Base-by-base conservation (phyloP, 2,329 filamentous ascomycete species). In the Fusarium haematococcum region DNA sequence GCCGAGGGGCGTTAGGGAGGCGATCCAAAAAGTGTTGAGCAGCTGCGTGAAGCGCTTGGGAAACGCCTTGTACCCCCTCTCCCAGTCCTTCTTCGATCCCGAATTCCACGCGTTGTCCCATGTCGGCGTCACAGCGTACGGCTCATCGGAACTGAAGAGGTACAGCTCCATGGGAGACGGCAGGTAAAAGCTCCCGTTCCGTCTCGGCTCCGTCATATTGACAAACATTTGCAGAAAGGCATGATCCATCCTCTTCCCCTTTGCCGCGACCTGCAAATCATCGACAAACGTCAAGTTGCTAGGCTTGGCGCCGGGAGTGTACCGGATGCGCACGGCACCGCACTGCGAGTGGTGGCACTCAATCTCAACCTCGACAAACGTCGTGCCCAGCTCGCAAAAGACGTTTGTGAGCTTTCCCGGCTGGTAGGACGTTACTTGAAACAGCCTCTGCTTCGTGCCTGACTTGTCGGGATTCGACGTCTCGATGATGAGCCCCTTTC, bases 1-100 rank as follows among this genome's bases (percentile, higher is more conserved):
- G 23, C 59, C 48, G 11, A 64, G 52, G 6, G 66, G 66, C 8
- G 62, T 63, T 5, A 64, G 14, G 14, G 41, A 65, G 16, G 48
- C 45, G n/a, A 68, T 57, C 66, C 54, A 68, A 30, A 65, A 59
- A 6, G 54, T 65, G 23, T 68, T 68, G 3, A 68, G 27, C 5
- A 68, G 30, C 14, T 68, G 54, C 5, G 66, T 48, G 32, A 68
- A 23, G 5, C 35, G 43, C 6, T 65, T 63, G 1, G 66, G 64
- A 20, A 68, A 68, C 10, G 10, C 11, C 4, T 50, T 50, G 6
- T 23, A 32, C 0, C 56, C 43, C 1, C 54, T 35, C 54, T 58
- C 54, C 54, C 54, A 58, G 18, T 58, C 54, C 20, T 58, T 27
- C 9, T 35, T 23, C 9, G 54, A 58, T 16, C 54, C 33, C 4